Percentiles rank a stretch among this genome's conserved stretches.
These are phyloP conservation scores for Venturia oleaginea DNA, from an alignment of 2,329 filamentous ascomycete species.

Conservation along the genomic window DNA sequence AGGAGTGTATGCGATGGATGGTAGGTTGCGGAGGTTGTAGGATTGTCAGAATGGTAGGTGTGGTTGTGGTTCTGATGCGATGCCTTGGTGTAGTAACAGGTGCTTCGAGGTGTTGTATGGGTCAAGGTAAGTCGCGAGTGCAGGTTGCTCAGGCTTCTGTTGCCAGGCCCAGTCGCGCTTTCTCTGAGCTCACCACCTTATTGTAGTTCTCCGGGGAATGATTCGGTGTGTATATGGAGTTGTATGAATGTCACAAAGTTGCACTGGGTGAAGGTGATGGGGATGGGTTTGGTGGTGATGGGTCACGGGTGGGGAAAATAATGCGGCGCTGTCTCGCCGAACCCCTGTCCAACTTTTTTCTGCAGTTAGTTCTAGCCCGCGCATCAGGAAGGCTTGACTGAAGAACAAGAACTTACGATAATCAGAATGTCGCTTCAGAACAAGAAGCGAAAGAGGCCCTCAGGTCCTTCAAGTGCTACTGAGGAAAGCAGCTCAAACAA, in stretches of 20 bases:
- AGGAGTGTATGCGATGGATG: neutral
- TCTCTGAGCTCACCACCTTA: neutral
- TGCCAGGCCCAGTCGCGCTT: neutral
- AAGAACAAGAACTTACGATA: neutral
- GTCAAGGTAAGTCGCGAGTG: neutral
- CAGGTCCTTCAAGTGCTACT: neutral
- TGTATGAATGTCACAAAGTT: neutral
- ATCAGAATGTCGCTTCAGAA: neutral
- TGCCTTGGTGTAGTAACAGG: neutral
- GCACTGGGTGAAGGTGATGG: neutral
- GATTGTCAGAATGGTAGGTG: neutral
- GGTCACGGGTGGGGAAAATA: neutral
- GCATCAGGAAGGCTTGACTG: neutral
- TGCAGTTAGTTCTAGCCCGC: neutral
- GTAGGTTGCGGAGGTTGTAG: neutral
- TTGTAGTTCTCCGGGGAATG: neutral
- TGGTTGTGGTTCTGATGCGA: neutral
- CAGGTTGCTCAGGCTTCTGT: neutral
- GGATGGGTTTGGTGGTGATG: neutral
- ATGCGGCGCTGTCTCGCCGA: neutral
- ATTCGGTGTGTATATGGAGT: neutral
- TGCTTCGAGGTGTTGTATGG: neutral
- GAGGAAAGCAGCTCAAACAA: neutral
- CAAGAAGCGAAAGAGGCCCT: neutral
- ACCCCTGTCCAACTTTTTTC: slow-evolving; percentile 5